Percentiles rank a stretch among this genome's conserved stretches.
Evolutionary conservation across 2,329 filamentous ascomycete genomes (phyloP).

Genomic region (Cladophialophora psammophila): DNA sequence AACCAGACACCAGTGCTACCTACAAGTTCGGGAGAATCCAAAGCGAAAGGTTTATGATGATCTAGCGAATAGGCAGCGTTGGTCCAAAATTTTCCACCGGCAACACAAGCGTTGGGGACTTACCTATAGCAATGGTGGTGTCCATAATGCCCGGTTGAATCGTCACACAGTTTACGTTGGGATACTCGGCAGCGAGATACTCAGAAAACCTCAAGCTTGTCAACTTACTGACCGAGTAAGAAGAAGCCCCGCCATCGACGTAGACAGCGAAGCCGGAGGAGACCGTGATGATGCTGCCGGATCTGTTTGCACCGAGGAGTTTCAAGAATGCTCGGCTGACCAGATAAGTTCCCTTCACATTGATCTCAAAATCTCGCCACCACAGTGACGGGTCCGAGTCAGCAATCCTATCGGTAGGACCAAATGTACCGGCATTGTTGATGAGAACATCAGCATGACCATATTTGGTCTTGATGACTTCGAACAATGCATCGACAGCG

Average conservation of each 20-base stretch:
- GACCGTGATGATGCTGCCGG: constrained; percentile 44
- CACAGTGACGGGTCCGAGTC: constrained; percentile 30
- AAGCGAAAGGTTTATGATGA: too few species aligned
- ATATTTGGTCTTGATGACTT: constrained; percentile 33
- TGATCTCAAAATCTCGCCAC: constrained; percentile 38
- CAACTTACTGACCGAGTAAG: constrained; percentile 48
- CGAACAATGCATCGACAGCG: too few species aligned
- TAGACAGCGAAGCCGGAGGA: constrained; percentile 39
- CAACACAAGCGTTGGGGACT: too few species aligned
- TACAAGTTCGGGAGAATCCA: too few species aligned
- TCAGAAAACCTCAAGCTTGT: constrained; percentile 45
- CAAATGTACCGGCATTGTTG: constrained; percentile 45
- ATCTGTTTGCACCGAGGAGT: constrained; percentile 35
- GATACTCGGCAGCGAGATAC: constrained; percentile 45
- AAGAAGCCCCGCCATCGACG: constrained; percentile 39
- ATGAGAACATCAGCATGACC: constrained; percentile 43
- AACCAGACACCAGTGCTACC: too few species aligned
- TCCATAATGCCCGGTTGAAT: too few species aligned
- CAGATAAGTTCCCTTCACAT: constrained; percentile 37
- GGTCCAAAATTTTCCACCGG: too few species aligned
- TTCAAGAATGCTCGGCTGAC: constrained; percentile 40
- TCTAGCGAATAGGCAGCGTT: too few species aligned
- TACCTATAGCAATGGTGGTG: too few species aligned
- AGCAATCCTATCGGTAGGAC: constrained; percentile 11
- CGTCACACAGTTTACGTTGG: too few species aligned